Base-by-base conservation (phyloP, 495 filamentous ascomycete genomes). In the Talaromyces nanjingensis region DNA sequence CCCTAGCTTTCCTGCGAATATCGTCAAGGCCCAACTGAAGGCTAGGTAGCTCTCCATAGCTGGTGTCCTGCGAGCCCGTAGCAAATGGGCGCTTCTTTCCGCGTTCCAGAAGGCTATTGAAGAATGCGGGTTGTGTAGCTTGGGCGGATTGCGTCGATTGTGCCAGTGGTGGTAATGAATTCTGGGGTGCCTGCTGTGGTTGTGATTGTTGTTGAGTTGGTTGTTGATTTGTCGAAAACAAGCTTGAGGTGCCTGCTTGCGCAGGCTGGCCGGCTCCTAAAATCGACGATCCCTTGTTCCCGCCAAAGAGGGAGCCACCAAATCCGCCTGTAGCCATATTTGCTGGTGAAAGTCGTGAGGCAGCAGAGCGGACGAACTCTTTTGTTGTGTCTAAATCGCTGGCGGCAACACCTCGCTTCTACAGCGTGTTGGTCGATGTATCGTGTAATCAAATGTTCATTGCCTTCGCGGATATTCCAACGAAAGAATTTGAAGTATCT, bases 1-100 rank as follows among this genome's bases (percentile, higher is more conserved):
- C 88, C 71, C 86, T 85, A 42, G 93, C 89, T 65, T 89, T 89
- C 67, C 92, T 86, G 57, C 91, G 87, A 66, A 97, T 89, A 73
- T 96, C 92, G 65, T 89, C 89, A 16, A 97, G 78, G 6, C 92
- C 91, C 49, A 96, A 80, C 73, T 96, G 91, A 61, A 97, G 74
- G 65, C 73, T 78, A 24, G 82, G 82, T 24, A 83, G 65, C 12
- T 82, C 76, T 60, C 77, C 79, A 63, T 82, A 81, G 58, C 74
- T 77, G 55, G 68, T 71, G 55, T 73, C 76, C 24, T 64, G 25
- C 59, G 74, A 76, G 18, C 62, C 74, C 22, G 72, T 61, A 12
- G 76, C 74, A 37, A 80, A 66, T 14, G 81, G 71, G 53, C 79
- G 74, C 67, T 82, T 83, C 64, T 76, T 81, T 52, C 89, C 90